Percentiles rank a stretch among this genome's conserved stretches.
These are phyloP conservation scores for Elsinoe fawcettii DNA, from an alignment of 2,329 filamentous ascomycete genomes.

Conservation along the genomic window DNA sequence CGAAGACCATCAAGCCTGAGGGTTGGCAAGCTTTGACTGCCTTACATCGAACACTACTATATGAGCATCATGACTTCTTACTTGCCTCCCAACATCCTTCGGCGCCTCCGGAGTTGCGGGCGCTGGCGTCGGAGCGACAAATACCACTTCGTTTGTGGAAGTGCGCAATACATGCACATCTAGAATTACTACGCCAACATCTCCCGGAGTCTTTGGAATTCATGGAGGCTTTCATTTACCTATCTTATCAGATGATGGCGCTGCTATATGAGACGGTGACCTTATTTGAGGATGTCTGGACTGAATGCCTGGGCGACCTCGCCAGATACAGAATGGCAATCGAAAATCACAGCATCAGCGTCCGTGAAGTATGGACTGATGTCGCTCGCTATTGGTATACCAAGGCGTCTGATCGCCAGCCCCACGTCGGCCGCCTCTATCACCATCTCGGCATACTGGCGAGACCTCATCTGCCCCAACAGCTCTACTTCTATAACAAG, in stretches of 20 bases:
- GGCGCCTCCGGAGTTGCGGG: constrained; percentile 58
- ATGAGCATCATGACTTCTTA: constrained; percentile 52
- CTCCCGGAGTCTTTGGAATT: constrained; percentile 73
- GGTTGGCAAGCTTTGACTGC: constrained; percentile 74
- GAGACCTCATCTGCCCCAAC: constrained; percentile 59
- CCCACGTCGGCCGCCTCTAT: constrained; percentile 69
- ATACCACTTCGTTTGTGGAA: constrained; percentile 96
- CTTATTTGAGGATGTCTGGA: constrained; percentile 80
- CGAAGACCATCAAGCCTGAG: constrained; percentile 37
- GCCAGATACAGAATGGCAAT: constrained; percentile 85
- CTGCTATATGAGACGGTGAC: constrained; percentile 79
- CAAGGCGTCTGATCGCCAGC: constrained; percentile 68
- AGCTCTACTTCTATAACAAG: constrained; percentile 66
- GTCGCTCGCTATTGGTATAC: constrained; percentile 80
- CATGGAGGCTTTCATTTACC: constrained; percentile 84
- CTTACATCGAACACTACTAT: constrained; percentile 59
- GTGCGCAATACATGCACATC: constrained; percentile 62
- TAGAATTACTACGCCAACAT: constrained; percentile 53
- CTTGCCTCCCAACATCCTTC: constrained; percentile 80
- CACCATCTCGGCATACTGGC: constrained; percentile 81
- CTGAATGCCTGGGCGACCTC: constrained; percentile 83
- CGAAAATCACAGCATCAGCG: constrained; percentile 64
- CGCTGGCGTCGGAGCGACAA: constrained; percentile 69
- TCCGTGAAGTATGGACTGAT: constrained; percentile 72
- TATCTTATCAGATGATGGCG: constrained; percentile 85